phyloP scores from a whole-genome alignment of 2,329 filamentous ascomycete species.

The Aspergillus sp. region DNA sequence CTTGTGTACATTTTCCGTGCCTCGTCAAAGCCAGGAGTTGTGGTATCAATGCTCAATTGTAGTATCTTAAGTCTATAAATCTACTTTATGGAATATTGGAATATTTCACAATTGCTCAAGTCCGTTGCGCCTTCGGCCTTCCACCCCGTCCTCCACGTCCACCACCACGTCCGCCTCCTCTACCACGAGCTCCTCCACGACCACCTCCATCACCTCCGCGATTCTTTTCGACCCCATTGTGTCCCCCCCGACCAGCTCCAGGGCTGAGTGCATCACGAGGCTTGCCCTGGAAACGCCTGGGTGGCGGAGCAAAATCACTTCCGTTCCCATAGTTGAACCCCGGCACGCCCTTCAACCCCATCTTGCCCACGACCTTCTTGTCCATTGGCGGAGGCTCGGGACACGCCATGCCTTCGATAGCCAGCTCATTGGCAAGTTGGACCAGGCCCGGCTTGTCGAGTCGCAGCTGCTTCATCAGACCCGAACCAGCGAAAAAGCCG shows the following conservation, averaged over 20 bases:
- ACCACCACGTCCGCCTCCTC: conserved; percentile 15
- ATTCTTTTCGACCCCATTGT: conserved; percentile 19
- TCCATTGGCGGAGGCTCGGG: conserved; percentile 38
- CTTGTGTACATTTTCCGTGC: too few relatives aligned
- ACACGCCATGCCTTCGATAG: conserved; percentile 36
- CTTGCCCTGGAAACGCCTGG: conserved; percentile 16
- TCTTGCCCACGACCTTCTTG: conserved; percentile 38
- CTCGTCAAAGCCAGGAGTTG: too few relatives aligned
- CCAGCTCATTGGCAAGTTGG: conserved; percentile 37
- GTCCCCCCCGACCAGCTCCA: conserved; percentile 19
- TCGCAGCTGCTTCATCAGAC: conserved; percentile 29
- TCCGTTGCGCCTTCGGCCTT: too few relatives aligned
- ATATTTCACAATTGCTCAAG: too few relatives aligned
- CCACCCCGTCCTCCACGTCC: conserved; percentile 5
- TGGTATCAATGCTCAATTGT: too few relatives aligned
- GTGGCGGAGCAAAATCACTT: conserved; percentile 9
- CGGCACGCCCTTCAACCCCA: conserved; percentile 40
- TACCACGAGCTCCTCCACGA: conserved; percentile 14
- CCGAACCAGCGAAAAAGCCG: conserved; percentile 35
- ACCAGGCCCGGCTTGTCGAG: conserved; percentile 35
- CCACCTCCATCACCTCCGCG: conserved; percentile 18
- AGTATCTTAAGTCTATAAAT: too few relatives aligned
- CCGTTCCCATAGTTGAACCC: conserved; percentile 31
- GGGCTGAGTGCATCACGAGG: conserved; percentile 24
- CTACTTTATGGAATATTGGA: too few relatives aligned